Evolutionary conservation across 179 eudicot species (phyloP).

Genomic region (Camellia oleifera): DNA sequence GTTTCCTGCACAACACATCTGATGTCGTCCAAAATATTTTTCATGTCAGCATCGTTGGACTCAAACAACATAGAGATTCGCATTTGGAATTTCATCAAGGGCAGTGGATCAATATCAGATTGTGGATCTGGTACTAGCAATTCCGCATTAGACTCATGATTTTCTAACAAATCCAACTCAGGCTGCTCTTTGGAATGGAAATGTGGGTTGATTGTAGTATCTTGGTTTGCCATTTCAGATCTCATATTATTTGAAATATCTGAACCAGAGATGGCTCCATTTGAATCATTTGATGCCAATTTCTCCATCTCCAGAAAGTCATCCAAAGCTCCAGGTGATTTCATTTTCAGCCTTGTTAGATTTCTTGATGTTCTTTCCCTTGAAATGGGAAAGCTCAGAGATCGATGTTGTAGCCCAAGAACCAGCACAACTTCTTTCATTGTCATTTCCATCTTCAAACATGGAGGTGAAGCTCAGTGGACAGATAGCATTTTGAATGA

Average conservation of each 20-base stretch:
- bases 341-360: slow-evolving; percentile 48
- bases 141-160: slow-evolving; percentile 14
- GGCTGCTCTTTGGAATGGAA: slow-evolving; percentile 22
- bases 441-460: slow-evolving; percentile 89
- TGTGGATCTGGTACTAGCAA: too few relatives aligned
- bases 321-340: slow-evolving; percentile 76
- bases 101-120: slow-evolving; percentile 30
- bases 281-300: slow-evolving; percentile 47
- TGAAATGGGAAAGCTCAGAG: slow-evolving; percentile 48
- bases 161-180: slow-evolving; percentile 20
- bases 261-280: slow-evolving; percentile 27
- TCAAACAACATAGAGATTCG: slow-evolving; percentile 54
- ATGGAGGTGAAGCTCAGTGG: slow-evolving; percentile 66
- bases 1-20: slow-evolving; percentile 42
- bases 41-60: slow-evolving; percentile 43
- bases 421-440: slow-evolving; percentile 58
- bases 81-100: slow-evolving; percentile 50
- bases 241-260: slow-evolving; percentile 21
- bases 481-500: slow-evolving; percentile 46
- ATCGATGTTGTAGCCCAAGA: slow-evolving; percentile 62
- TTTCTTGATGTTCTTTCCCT: slow-evolving; percentile 42
- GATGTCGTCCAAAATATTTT: slow-evolving; percentile 50
- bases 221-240: slow-evolving; percentile 29
- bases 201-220: slow-evolving; percentile 16
- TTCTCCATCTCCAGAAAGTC: slow-evolving; percentile 98